Percentiles rank a stretch among this genome's conserved stretches.
phyloP scores from a whole-genome alignment of 2,329 filamentous ascomycete species.

The Xylariaceae sp. region DNA sequence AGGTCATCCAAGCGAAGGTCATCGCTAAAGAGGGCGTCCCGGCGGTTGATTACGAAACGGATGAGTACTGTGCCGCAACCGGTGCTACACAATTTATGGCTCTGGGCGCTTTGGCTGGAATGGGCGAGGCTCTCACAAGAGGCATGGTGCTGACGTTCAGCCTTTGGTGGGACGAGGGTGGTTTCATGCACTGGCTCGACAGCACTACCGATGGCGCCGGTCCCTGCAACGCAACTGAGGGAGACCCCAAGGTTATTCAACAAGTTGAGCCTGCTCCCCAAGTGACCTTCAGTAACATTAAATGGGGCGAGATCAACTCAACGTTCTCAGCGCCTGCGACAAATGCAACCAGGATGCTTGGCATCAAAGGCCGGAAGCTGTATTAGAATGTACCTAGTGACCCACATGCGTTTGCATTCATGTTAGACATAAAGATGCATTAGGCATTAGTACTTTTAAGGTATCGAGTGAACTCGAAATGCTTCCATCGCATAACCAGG shows the following conservation, averaged over 20 bases:
- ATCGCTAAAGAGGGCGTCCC: constrained; percentile 32
- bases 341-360: not conserved
- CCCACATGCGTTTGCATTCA: no score
- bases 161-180: constrained; percentile 49
- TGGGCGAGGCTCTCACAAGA: constrained; percentile 42
- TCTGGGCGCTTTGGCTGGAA: constrained; percentile 40
- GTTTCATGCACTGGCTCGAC: constrained; percentile 55
- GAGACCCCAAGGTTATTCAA: constrained; percentile 45
- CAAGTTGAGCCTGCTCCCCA: constrained; percentile 43
- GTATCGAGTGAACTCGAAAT: no score
- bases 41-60: constrained; percentile 28
- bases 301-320: constrained; percentile 53
- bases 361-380: not conserved
- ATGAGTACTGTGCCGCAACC: constrained; percentile 36
- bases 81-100: constrained; percentile 32
- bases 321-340: constrained; percentile 35
- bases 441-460: no score
- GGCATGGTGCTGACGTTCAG: constrained; percentile 51
- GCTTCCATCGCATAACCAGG: no score
- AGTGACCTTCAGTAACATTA: constrained; percentile 56
- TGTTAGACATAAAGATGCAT: no score
- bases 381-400: not conserved
- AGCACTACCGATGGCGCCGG: constrained; percentile 48
- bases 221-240: constrained; percentile 47
- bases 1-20: constrained; percentile 33